Base-by-base conservation (phyloP, 164 flowering plant genomes). In the Piper longum region DNA sequence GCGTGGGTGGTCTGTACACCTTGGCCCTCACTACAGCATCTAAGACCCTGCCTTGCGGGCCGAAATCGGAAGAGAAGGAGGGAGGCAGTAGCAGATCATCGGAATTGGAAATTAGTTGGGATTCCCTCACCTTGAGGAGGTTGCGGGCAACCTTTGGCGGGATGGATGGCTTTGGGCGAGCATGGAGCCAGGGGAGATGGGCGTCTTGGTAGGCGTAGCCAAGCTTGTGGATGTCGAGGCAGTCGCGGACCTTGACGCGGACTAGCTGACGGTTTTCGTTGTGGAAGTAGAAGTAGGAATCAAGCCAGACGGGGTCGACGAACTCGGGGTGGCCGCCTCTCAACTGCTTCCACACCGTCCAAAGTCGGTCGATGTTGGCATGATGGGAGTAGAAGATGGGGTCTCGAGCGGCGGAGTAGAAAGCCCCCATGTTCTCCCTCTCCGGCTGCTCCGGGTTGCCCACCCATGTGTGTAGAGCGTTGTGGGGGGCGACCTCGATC, bases 301-400 rank as follows among this genome's bases (percentile, higher is more conserved):
- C 70, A 4, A 73, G 63, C 76, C 76, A 73, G 3, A 54, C 70
- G 2, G 73, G 65, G 17, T 73, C 76, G 17, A 39, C 40, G 4
- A 69, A 56, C 8, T 59, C 67, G 4, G 67, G 67, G 5, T 45
- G 16, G 44, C 67, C 40, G 6, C 59, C 64, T 43, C 65, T 42
- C 2, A 67, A 42, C 43, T 26, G 61, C 61, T 19, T 57, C 76
- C 76, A 69, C 1, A 66, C 60, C 13, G 62, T 69, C 76, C 72
- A 73, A 41, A 73, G 66, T 3, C 76, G 72, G 43, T 73, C 76
- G 8, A 73, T 70, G 59, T 73, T 73, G 4, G 76, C 62, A 39
- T 73, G 76, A 40, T 73, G 76, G 0, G 70, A 70, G 40, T 69
- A 69, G 65, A 73, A 73, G 16, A 73, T 56, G 8, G 76, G 76